Evolutionary conservation across 2,329 filamentous ascomycete genomes (phyloP).

Genomic region (Aspergillus latus): DNA sequence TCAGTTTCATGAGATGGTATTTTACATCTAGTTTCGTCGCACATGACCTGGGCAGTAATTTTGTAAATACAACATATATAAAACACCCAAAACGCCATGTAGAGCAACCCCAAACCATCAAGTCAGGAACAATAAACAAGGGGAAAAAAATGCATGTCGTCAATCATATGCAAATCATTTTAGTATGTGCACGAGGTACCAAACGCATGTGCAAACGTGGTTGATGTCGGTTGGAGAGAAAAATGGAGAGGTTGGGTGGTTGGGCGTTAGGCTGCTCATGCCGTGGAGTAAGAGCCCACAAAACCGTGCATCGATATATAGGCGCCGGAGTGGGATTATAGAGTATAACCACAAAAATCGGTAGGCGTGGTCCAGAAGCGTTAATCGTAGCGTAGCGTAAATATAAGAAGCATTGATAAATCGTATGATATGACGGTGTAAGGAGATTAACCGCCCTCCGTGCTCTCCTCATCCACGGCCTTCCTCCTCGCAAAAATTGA

Average conservation of each 20-base stretch:
- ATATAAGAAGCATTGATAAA: no score
- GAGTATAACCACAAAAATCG: no score
- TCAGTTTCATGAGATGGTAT: background rate
- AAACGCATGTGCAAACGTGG: background rate
- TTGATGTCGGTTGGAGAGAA: background rate
- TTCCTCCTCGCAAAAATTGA: slow-evolving; percentile 32
- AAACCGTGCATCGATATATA: no score
- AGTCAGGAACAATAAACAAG: background rate
- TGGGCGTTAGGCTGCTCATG: background rate
- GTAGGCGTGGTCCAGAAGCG: background rate
- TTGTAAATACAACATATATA: background rate
- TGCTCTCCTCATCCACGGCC: slow-evolving; percentile 35
- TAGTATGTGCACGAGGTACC: background rate
- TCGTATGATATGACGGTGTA: no score
- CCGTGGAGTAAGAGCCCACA: background rate
- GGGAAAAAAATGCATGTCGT: background rate
- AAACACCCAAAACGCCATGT: slow-evolving; percentile 4
- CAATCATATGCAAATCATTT: slow-evolving; percentile 2
- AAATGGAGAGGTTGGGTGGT: background rate
- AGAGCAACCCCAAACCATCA: background rate
- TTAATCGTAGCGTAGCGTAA: no score
- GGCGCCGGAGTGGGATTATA: no score
- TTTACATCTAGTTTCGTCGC: background rate
- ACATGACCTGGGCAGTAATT: background rate
- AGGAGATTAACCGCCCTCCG: slow-evolving; percentile 18